phyloP scores from a whole-genome alignment of 2,329 filamentous ascomycete species.

The Fusarium luffae region DNA sequence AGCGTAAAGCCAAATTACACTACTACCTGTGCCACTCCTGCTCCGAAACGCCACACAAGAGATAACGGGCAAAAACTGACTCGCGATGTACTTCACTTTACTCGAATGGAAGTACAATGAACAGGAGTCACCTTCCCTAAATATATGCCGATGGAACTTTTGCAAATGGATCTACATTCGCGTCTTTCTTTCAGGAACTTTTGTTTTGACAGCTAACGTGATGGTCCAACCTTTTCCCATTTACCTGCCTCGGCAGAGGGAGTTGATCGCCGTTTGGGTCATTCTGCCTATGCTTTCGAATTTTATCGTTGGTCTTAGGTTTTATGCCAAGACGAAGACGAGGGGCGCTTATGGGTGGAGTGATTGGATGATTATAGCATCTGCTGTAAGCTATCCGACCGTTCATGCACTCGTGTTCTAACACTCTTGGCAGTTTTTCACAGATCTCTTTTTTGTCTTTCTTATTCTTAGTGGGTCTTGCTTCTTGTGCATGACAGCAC shows the following conservation, averaged over 20 bases:
- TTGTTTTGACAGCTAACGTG: not conserved
- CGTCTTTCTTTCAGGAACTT: not conserved
- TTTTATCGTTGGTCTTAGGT: not conserved
- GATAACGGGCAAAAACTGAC: slow-evolving; percentile 2
- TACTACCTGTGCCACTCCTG: not conserved
- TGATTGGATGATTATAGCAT: slow-evolving; percentile 16
- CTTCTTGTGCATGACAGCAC: fast-evolving
- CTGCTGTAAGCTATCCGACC: not conserved
- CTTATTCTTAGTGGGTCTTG: slow-evolving; percentile 6
- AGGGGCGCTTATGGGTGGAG: slow-evolving; percentile 14
- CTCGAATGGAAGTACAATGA: not conserved
- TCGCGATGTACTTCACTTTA: not conserved
- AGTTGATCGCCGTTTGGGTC: not conserved
- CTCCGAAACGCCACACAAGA: not conserved
- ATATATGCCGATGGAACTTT: slow-evolving; percentile 15
- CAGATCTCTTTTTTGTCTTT: not conserved
- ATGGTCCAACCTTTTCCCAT: slow-evolving; percentile 16
- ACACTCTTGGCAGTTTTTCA: not conserved
- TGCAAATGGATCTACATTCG: slow-evolving; percentile 3
- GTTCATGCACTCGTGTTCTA: not conserved
- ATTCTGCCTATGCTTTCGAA: slow-evolving; percentile 4
- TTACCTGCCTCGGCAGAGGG: slow-evolving; percentile 6
- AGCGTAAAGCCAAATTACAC: not conserved
- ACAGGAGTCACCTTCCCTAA: not conserved
- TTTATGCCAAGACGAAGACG: slow-evolving; percentile 17